A percentile compares a stretch with the other conserved stretches of the same genome.
These are phyloP conservation scores for Aspergillus sp. DNA, from an alignment of 2,329 filamentous ascomycete species.

Conservation along the genomic window DNA sequence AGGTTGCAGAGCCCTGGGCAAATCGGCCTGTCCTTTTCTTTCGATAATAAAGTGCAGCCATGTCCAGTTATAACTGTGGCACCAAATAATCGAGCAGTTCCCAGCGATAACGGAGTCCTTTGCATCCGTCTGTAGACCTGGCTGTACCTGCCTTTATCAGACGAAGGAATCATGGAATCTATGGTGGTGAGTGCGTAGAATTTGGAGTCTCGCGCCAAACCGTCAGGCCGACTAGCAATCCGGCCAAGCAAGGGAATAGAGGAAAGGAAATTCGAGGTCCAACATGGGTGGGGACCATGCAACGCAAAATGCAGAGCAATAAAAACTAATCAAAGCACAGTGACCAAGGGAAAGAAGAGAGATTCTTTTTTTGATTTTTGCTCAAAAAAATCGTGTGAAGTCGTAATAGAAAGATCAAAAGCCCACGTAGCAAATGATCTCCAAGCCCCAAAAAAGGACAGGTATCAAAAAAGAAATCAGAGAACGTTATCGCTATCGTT, in stretches of 20 bases:
- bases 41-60: too few relatives aligned
- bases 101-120: too few relatives aligned
- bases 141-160: slow-evolving; percentile 10
- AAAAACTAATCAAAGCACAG: slow-evolving; percentile 1
- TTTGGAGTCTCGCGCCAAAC: slow-evolving; percentile 13
- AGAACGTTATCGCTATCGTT: slow-evolving; percentile 32
- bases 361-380: slow-evolving; percentile 8
- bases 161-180: slow-evolving; percentile 15
- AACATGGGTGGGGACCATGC: not conserved
- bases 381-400: slow-evolving; percentile 14
- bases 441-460: slow-evolving; percentile 2
- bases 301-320: not conserved
- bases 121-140: too few relatives aligned
- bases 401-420: slow-evolving; percentile 13
- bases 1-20: not conserved
- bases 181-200: slow-evolving; percentile 11
- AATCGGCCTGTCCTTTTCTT: too few relatives aligned
- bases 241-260: slow-evolving; percentile 1
- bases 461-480: not conserved
- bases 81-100: too few relatives aligned
- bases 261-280: not conserved
- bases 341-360: slow-evolving; percentile 1
- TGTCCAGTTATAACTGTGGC: too few relatives aligned
- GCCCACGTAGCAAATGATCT: not conserved
- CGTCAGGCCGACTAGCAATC: slow-evolving; percentile 11